Evolutionary conservation across 2,329 filamentous ascomycete genomes (phyloP), one percentile per base, ranked within the genome.

Genomic region (Knoxdaviesia capensis): DNA sequence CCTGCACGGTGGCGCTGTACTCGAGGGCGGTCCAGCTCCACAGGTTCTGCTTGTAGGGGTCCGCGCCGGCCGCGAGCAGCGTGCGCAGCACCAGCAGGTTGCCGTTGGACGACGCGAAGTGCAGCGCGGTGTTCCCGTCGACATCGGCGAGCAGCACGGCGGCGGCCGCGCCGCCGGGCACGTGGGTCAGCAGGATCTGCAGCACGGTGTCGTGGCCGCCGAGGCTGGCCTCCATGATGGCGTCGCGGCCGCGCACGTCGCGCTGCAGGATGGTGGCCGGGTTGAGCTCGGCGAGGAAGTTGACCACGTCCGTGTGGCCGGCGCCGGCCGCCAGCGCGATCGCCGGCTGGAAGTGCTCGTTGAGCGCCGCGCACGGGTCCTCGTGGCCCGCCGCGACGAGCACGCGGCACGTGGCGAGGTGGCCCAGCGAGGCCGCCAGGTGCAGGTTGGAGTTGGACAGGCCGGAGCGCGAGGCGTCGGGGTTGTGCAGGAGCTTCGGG

Each of bases 401-500:
- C 42, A 77, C 68, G 50, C 71, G 68, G 54, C 74, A 78, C 50
- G 90, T 78, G 39, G 75, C 62, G 6, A 74, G 64, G 54, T 79
- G 71, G 41, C 84, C 85, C 44, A 85, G 66, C 6, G 72, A 73
- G 7, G 81, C 80, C 37, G 85, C 82, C 3, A 93, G 69, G 57
- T 93, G 85, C 35, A 94, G 69, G 48, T 76, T 85, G 3, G 84
- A 88, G 61, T 92, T 90, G 56, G 80, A 81, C 49, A 83, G 76
- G 40, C 71, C 73, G 6, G 58, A 53, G 47, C 76, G 68, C 4
- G 74, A 71, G 50, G 73, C 71, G 57, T 93, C 83, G 3, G 85
- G 83, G 54, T 93, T 93, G 53, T 79, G 77, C 31, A 93, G 65
- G 47, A 80, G 71, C 11, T 62, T 55, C 0, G 80, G 80, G 53